Conservation (phyloP, 108 stramenopile species). For the Nitzschia sp. region DNA sequence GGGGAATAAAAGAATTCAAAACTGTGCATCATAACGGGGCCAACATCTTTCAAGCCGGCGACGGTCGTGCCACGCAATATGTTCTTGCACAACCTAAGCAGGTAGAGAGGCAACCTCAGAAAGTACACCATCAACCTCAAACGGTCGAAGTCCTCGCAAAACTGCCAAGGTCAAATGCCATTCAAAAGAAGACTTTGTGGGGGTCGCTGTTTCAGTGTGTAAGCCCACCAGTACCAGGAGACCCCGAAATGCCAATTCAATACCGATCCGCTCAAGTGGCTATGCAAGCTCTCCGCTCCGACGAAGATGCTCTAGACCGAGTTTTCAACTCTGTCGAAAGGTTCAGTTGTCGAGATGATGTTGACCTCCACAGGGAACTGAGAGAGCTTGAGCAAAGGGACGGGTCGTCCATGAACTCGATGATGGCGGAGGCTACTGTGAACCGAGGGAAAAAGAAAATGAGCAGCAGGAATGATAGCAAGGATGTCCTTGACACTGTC, state of each 20-base stretch:
- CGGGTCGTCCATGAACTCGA: too few relatives aligned
- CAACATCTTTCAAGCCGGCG: too few relatives aligned
- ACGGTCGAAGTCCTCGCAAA: neutral
- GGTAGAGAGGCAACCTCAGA: too few relatives aligned
- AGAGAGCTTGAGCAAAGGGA: neutral
- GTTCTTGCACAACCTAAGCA: too few relatives aligned
- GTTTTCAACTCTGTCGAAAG: conserved; percentile 12
- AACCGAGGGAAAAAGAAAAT: neutral
- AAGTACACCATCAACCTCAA: neutral
- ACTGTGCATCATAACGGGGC: too few relatives aligned
- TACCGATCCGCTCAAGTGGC: too few relatives aligned
- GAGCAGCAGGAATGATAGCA: neutral
- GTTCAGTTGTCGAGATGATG: conserved; percentile 5
- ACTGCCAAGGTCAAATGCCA: neutral
- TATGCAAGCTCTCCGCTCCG: neutral
- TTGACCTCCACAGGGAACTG: neutral
- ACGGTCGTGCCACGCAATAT: too few relatives aligned
- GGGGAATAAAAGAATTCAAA: too few relatives aligned
- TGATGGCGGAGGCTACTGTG: neutral
- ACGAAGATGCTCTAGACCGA: conserved; percentile 17
- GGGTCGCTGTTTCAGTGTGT: conserved; percentile 8
- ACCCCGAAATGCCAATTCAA: neutral
- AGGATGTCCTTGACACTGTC: neutral
- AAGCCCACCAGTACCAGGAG: conserved; percentile 4
- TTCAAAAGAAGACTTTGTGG: neutral